Evolutionary conservation across 805 yeast species (phyloP).

Genomic region (Saturnispora ahearnii): DNA sequence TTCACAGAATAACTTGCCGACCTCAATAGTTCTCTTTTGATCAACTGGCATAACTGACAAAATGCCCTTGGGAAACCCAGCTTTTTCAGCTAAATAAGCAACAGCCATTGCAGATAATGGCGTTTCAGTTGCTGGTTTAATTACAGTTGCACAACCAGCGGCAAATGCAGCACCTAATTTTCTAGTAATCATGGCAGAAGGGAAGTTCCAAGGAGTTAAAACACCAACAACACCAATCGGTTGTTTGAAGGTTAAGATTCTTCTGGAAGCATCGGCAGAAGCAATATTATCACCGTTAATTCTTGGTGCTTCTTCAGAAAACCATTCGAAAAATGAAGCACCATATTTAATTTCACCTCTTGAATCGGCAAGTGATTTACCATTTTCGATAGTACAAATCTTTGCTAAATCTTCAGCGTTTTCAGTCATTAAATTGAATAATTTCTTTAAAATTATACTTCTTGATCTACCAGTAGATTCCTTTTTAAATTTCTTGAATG

Average conservation of each 20-base stretch:
- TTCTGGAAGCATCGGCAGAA: conserved; percentile 47
- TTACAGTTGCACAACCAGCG: conserved; percentile 54
- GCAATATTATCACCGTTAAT: conserved; percentile 50
- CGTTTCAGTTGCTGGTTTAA: conserved; percentile 58
- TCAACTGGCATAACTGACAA: conserved; percentile 52
- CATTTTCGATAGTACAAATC: conserved; percentile 51
- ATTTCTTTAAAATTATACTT: conserved; percentile 36
- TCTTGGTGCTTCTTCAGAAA: conserved; percentile 72
- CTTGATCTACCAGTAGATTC: conserved; percentile 37
- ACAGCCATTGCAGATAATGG: conserved; percentile 56
- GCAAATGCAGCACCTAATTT: conserved; percentile 61
- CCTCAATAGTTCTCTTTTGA: conserved; percentile 57
- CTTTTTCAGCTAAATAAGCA: conserved; percentile 44
- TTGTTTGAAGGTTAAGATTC: conserved; percentile 55
- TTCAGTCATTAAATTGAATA: conserved; percentile 41
- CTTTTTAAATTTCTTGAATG: conserved; percentile 42
- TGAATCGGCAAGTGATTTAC: conserved; percentile 50
- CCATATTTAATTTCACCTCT: conserved; percentile 51
- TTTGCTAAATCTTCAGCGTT: conserved; percentile 43
- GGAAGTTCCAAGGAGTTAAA: conserved; percentile 67
- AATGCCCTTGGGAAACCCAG: conserved; percentile 61
- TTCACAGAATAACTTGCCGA: conserved; percentile 50
- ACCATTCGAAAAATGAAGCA: conserved; percentile 48
- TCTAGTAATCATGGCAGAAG: conserved; percentile 60
- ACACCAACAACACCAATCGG: conserved; percentile 67